phyloP scores from a whole-genome alignment of 2,329 filamentous ascomycete genomes.

The Moelleriella libera region DNA sequence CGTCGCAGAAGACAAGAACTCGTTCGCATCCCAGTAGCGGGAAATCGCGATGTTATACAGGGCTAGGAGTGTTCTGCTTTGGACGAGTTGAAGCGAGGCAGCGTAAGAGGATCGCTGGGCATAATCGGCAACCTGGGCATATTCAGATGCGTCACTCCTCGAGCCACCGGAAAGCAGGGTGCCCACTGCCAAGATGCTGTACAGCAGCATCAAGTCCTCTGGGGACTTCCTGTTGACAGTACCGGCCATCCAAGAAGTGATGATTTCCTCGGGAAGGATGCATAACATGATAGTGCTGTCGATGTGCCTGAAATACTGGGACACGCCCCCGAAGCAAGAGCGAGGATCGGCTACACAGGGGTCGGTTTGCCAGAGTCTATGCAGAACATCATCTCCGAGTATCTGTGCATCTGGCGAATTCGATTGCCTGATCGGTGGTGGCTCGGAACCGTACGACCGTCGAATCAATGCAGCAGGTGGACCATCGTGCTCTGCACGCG shows the following conservation, averaged over 20 bases:
- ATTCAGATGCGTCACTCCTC: slow-evolving; percentile 22
- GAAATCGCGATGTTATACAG: slow-evolving; percentile 51
- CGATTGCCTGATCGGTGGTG: slow-evolving; percentile 21
- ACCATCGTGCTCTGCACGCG: slow-evolving; percentile 24
- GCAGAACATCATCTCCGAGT: slow-evolving; percentile 33
- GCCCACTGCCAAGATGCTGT: slow-evolving; percentile 27
- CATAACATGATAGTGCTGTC: slow-evolving; percentile 26
- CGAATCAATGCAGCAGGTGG: slow-evolving; percentile 14
- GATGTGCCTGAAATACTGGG: slow-evolving; percentile 27
- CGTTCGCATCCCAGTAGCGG: slow-evolving; percentile 45
- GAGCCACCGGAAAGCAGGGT: slow-evolving; percentile 23
- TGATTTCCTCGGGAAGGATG: slow-evolving; percentile 25
- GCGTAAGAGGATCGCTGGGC: slow-evolving; percentile 23
- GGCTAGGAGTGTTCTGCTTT: slow-evolving; percentile 51
- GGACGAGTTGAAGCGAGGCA: slow-evolving; percentile 44
- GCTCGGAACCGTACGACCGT: slow-evolving; percentile 22
- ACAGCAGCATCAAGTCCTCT: slow-evolving; percentile 31
- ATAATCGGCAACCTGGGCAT: slow-evolving; percentile 39
- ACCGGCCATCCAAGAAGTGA: slow-evolving; percentile 21
- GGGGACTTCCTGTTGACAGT: slow-evolving; percentile 20
- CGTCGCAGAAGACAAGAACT: slow-evolving; percentile 48
- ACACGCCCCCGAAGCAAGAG: slow-evolving; percentile 22
- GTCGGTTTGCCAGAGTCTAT: slow-evolving; percentile 35
- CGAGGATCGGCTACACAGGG: slow-evolving; percentile 29
- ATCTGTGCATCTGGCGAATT: slow-evolving; percentile 26